A percentile compares a stretch with the other conserved stretches of the same genome.
These are phyloP conservation scores for Neurospora discreta DNA, from an alignment of 495 filamentous ascomycete genomes.

Conservation along the genomic window DNA sequence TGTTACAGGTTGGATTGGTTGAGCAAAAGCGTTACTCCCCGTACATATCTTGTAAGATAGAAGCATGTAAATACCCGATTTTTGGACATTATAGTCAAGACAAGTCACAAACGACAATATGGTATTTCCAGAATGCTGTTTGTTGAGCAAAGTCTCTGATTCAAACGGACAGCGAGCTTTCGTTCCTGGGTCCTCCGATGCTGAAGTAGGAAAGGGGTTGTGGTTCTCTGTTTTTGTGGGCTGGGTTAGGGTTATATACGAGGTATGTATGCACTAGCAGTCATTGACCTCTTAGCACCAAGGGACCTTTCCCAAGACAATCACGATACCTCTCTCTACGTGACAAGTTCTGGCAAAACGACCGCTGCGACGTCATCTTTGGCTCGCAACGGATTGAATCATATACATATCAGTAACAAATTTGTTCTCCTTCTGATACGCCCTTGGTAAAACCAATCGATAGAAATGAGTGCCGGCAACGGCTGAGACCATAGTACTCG, in stretches of 20 bases:
- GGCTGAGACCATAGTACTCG: neutral
- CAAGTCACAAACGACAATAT: neutral
- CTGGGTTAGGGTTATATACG: slow-evolving; percentile 5
- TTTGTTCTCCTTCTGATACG: neutral
- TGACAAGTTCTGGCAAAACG: neutral
- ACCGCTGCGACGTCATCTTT: neutral
- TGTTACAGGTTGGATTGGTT: neutral
- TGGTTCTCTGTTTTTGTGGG: neutral
- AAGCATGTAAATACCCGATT: neutral
- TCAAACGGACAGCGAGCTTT: neutral
- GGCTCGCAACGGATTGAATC: neutral
- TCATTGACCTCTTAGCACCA: neutral
- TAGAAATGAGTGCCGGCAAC: neutral
- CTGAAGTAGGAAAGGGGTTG: neutral
- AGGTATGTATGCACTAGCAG: neutral
- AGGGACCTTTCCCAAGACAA: neutral
- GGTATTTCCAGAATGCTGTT: no score
- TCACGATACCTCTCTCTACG: neutral
- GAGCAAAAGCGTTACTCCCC: neutral
- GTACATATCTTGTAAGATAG: slow-evolving; percentile 1
- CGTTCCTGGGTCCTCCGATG: neutral
- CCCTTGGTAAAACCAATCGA: neutral
- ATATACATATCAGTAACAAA: neutral
- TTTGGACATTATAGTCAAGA: neutral
- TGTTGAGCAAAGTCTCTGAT: no score